A percentile compares a stretch with the other conserved stretches of the same genome.
Evolutionary conservation across 2,329 filamentous ascomycete species (phyloP).

Genomic region (Fusarium metavorans): DNA sequence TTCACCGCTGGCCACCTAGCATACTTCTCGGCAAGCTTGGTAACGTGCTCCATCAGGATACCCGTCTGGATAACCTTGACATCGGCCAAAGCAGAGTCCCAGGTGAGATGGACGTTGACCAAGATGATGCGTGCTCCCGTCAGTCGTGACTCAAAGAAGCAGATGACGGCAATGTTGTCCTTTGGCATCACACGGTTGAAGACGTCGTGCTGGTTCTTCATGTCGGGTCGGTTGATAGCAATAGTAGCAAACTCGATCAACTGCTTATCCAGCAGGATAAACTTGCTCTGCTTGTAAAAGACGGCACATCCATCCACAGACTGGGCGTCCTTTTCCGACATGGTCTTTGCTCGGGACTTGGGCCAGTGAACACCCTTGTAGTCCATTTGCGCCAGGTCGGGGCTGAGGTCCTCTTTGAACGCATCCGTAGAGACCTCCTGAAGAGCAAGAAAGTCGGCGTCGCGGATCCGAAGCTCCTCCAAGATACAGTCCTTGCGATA

Average conservation of each 20-base stretch:
- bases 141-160: conserved; percentile 90
- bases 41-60: conserved; percentile 92
- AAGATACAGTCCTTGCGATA: conserved; percentile 86
- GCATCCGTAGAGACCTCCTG: conserved; percentile 95
- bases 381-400: conserved; percentile 85
- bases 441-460: conserved; percentile 90
- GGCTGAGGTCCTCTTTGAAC: conserved; percentile 90
- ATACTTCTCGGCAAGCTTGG: conserved; percentile 87
- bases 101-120: conserved; percentile 93
- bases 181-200: conserved; percentile 99
- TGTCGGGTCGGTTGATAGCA: conserved; percentile 94
- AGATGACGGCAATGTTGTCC: conserved; percentile 93
- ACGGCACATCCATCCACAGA: conserved; percentile 96
- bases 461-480: conserved; percentile 80
- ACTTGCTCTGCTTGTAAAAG: conserved; percentile 97
- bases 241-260: conserved; percentile 91
- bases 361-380: conserved; percentile 97
- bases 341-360: conserved; percentile 89
- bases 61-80: conserved; percentile 98
- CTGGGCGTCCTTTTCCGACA: conserved; percentile 89
- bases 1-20: conserved; percentile 82
- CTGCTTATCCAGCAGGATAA: conserved; percentile 92
- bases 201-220: conserved; percentile 97
- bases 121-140: conserved; percentile 94
- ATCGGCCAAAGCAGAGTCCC: conserved; percentile 91